A percentile compares a stretch with the other conserved stretches of the same genome.
Evolutionary conservation across 2,329 filamentous ascomycete species (phyloP).

Genomic region (Cytospora paraplurivora): DNA sequence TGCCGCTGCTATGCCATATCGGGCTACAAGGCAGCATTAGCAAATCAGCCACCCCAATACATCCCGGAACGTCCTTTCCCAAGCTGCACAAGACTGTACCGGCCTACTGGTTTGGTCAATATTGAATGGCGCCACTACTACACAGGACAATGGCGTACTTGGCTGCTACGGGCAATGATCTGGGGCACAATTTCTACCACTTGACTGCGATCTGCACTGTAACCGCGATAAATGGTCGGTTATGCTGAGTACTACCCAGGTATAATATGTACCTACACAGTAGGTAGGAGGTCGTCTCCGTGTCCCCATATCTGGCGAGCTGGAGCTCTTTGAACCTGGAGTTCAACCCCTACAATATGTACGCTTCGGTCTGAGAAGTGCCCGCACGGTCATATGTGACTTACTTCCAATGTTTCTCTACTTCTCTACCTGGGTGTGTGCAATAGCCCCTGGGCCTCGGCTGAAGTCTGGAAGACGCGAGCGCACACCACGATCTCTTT

Average conservation of each 20-base stretch:
- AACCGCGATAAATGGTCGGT: neutral
- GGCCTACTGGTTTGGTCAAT: neutral
- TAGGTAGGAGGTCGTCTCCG: too few species aligned
- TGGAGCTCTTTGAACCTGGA: too few species aligned
- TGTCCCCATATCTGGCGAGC: too few species aligned
- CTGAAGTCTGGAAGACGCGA: too few species aligned
- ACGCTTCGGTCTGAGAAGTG: too few species aligned
- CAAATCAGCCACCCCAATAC: neutral
- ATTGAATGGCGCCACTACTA: neutral
- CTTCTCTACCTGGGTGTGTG: too few species aligned
- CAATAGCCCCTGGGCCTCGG: too few species aligned
- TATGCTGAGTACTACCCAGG: neutral
- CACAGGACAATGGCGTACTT: neutral
- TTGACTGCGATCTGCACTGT: neutral
- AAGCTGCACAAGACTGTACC: neutral
- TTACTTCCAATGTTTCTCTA: too few species aligned
- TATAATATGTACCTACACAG: too few species aligned
- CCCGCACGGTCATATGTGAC: too few species aligned
- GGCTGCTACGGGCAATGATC: neutral
- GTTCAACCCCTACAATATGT: too few species aligned
- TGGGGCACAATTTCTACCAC: neutral
- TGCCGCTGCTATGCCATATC: conserved; percentile 9
- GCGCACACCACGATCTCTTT: neutral
- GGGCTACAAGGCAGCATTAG: conserved; percentile 6
- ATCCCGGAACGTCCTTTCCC: neutral